Base-by-base conservation (phyloP, 23 red algal species). In the Agarophyton chilense region DNA sequence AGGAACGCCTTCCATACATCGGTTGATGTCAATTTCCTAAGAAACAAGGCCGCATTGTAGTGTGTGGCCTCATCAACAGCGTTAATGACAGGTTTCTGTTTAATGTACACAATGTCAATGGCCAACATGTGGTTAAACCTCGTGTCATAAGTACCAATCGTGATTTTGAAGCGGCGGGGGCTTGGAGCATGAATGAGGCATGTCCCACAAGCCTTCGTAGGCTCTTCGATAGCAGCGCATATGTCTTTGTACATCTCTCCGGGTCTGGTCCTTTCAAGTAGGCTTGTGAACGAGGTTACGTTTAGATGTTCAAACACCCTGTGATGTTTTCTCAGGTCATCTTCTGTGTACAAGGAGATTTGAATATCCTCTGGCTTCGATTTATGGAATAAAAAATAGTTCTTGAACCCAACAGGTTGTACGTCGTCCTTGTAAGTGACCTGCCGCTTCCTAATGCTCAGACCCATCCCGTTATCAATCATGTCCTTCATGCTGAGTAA, bases 321-420 rank as follows among this genome's bases (percentile, higher is more conserved):
- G 19, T 86, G 25, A 6, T 51, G 63, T 57, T 70, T 72, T 11
- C 29, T 33, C n/a, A 63, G 32, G 21, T 82, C 78, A 35, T n/a
- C 33, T 29, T 62, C 78, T 4, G 78, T 82, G 78, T 61, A 82
- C 11, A 63, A 0, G 25, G 56, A 33, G 34, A 19, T 63, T 4
- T 6, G 0, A 4, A 82, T 5, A 43, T 82, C 78, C 13, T 28
- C 10, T 63, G 52, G 78, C 11, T 64, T 62, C 56, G 57, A 84
- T 26, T 35, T 51, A 21, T 84, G 80, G 42, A 84, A 1, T 24
- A 84, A 24, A 51, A 66, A 84, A n/a, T 84, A 67, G 80, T 84
- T 46, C 63, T 68, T 28, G 38, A 84, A 51, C 2, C 2, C 41
- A 14, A 68, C 24, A 1, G 56, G 31, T 13, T 68, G 32, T 60